Conservation (phyloP, 176 grass and related monocot genomes). For the Lolium perenne region DNA sequence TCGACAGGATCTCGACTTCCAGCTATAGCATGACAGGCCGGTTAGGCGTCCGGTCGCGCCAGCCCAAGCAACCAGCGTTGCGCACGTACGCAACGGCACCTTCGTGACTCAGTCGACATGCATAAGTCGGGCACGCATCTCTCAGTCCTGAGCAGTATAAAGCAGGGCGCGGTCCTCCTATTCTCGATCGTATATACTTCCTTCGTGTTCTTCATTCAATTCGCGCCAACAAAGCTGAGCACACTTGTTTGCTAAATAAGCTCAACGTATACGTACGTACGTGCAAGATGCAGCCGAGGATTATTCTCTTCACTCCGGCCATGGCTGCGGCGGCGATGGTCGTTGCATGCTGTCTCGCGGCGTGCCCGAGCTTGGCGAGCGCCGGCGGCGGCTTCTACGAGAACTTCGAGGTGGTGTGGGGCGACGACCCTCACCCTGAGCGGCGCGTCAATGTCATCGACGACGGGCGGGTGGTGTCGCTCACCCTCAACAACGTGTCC, state of each 20-base stretch:
- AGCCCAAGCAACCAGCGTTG: not conserved
- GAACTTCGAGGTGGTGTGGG: slow-evolving; percentile 40
- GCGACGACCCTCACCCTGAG: not conserved
- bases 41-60: slow-evolving; percentile 3
- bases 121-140: not conserved
- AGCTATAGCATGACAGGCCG: not conserved
- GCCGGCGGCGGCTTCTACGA: not conserved
- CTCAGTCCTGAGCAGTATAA: not conserved
- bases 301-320: not conserved
- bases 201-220: not conserved
- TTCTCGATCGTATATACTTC: not conserved
- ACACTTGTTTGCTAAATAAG: not conserved
- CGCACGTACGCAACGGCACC: not conserved
- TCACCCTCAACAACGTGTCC: slow-evolving; percentile 41
- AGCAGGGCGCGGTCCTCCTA: not conserved
- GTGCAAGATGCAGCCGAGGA: not conserved
- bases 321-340: not conserved
- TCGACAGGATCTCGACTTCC: too few species aligned
- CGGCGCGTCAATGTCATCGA: slow-evolving; percentile 30
- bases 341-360: not conserved
- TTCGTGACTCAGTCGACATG: not conserved
- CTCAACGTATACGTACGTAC: not conserved
- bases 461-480: slow-evolving; percentile 27
- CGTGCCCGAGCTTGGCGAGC: not conserved
- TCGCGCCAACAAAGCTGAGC: not conserved